These are phyloP conservation scores for Papilionanthe hybrid DNA, from an alignment of 116 monocot species.

Conservation along the genomic window DNA sequence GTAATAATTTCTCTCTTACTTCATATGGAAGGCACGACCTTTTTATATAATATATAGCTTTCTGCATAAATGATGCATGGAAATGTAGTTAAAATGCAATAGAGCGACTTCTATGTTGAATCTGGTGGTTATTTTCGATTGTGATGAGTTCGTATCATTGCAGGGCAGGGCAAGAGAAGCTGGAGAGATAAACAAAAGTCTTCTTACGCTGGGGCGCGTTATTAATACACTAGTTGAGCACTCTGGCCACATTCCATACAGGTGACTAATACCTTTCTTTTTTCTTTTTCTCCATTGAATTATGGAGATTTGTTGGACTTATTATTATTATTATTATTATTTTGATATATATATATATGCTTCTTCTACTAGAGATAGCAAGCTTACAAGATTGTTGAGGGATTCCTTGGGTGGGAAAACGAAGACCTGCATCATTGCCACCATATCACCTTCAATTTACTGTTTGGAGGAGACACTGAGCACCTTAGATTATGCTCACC, in stretches of 20 bases:
- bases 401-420: constrained; percentile 73
- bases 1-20: constrained; percentile 16
- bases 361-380: constrained; percentile 60
- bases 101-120: neutral
- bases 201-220: constrained; percentile 96
- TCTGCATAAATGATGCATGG: neutral
- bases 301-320: neutral
- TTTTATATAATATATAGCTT: neutral
- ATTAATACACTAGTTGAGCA: constrained; percentile 99
- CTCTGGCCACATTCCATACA: constrained; percentile 97
- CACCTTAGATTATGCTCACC: constrained; percentile 71
- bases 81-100: neutral
- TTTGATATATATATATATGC: no score
- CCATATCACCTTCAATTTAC: constrained; percentile 53
- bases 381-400: constrained; percentile 59
- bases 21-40: neutral
- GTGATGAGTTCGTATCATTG: constrained; percentile 14
- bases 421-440: constrained; percentile 70
- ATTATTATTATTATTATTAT: neutral
- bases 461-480: constrained; percentile 73
- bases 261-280: constrained; percentile 25
- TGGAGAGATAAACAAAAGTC: constrained; percentile 99
- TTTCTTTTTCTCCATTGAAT: neutral
- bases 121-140: neutral
- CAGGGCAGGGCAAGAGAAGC: constrained; percentile 99